These are phyloP conservation scores for Pseudofabraea citricarpa DNA, from an alignment of 2,329 filamentous ascomycete species.

Conservation along the genomic window DNA sequence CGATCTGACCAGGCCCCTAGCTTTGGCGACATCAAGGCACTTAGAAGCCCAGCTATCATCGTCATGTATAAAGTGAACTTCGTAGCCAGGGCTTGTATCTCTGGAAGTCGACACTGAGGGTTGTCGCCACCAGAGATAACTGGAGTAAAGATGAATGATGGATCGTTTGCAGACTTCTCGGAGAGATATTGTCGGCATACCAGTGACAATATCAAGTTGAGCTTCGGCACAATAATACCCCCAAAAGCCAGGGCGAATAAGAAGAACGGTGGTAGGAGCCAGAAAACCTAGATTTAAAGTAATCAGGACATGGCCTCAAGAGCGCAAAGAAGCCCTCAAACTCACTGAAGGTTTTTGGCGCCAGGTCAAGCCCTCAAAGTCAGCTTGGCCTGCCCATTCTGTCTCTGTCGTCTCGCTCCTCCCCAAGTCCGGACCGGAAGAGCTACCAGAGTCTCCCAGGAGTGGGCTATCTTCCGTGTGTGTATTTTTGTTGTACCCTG, in stretches of 20 bases:
- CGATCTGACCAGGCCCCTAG: constrained; percentile 83
- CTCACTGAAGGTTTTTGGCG: constrained; percentile 58
- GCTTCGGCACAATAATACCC: constrained; percentile 76
- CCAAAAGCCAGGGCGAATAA: constrained; percentile 84
- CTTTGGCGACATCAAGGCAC: constrained; percentile 76
- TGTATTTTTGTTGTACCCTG: neutral
- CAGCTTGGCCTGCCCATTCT: constrained; percentile 46
- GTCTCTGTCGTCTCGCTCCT: constrained; percentile 2
- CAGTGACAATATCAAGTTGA: constrained; percentile 80
- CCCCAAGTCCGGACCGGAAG: neutral
- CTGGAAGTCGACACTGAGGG: constrained; percentile 72
- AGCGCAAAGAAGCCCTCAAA: too few species aligned
- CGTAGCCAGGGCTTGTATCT: constrained; percentile 72
- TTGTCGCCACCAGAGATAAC: constrained; percentile 67
- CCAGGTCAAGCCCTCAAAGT: constrained; percentile 59
- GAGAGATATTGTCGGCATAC: constrained; percentile 81
- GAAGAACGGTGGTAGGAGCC: constrained; percentile 76
- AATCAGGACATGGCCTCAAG: too few species aligned
- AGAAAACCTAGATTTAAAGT: constrained; percentile 63
- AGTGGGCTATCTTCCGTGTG: neutral
- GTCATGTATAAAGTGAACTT: constrained; percentile 74
- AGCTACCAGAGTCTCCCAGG: neutral
- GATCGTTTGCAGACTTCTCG: constrained; percentile 55
- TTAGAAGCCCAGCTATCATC: constrained; percentile 69
- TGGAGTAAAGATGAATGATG: constrained; percentile 55